Evolutionary conservation across 352 stramenopile species (phyloP), one percentile per base, ranked within the genome.

Genomic region (Pythium myriotylum): DNA sequence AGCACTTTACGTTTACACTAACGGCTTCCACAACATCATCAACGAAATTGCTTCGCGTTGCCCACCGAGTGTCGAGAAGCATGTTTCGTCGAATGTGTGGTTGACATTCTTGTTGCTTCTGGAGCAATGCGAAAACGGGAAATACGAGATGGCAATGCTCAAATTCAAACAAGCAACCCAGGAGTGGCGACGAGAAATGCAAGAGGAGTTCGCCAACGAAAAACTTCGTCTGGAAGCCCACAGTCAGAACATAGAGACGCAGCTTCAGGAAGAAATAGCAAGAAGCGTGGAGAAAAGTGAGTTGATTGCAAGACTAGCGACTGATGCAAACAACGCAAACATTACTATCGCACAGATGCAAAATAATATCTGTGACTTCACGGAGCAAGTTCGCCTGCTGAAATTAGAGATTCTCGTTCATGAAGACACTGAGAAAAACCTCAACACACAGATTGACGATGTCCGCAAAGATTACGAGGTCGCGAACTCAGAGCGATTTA

Each of bases 81-180:
- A 94, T 39, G 76, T 94, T n/a, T 88, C 83, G 0, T 81, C 83
- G 2, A 92, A 92, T 35, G 77, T 90, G 3, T 94, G 85, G 85
- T 67, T 91, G 14, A 80, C 80, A 19, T 92, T 94, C 53, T 48
- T 91, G 26, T 47, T 92, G 7, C 56, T 94, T 19, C 67, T 94
- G 1, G 85, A 94, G 59, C 82, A 92, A 58, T 94, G 85, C 23
- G 85, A 89, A 24, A 77, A 88, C 35, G 80, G 78, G 23, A 90
- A 88, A 35, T 94, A 94, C 67, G 83, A 94, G 45, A 92, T 94
- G 81, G 81, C 85, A 16, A 91, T 94, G 82, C 77, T 90, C 56
- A 92, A 91, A 57, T 89, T 92, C 60, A 91, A 92, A 42, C 79
- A 91, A 45, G 81, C 79, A 13, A 85, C 81, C 0, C 64, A 87